A percentile compares a stretch with the other conserved stretches of the same genome.
Evolutionary conservation across 2,329 filamentous ascomycete genomes (phyloP).

Genomic region (Bipolaris gigantea): DNA sequence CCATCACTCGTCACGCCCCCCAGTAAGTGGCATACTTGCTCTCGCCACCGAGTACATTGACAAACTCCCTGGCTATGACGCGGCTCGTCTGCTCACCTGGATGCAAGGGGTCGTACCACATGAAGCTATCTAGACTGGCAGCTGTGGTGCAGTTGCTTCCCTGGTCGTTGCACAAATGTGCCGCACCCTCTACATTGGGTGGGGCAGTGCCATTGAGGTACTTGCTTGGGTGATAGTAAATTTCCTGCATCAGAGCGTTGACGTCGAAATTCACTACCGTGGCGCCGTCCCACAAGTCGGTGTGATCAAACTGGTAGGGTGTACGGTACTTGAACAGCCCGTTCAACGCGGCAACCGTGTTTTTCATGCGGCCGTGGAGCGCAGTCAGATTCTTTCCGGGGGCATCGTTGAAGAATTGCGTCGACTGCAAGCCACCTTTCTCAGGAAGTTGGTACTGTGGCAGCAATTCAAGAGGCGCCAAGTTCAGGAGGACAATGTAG

Average conservation of each 20-base stretch:
- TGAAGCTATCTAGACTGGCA: slow-evolving; percentile 57
- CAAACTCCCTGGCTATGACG: slow-evolving; percentile 60
- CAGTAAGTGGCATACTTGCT: slow-evolving; percentile 54
- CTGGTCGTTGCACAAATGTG: slow-evolving; percentile 56
- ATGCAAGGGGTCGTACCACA: slow-evolving; percentile 77
- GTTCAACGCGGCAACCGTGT: slow-evolving; percentile 56
- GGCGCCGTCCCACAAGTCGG: slow-evolving; percentile 55
- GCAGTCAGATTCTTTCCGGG: slow-evolving; percentile 53
- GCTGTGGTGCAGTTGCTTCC: slow-evolving; percentile 44
- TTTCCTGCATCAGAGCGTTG: slow-evolving; percentile 63
- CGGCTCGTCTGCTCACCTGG: slow-evolving; percentile 66
- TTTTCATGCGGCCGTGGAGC: slow-evolving; percentile 55
- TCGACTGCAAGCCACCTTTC: slow-evolving; percentile 49
- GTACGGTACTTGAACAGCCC: slow-evolving; percentile 56
- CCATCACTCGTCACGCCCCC: slow-evolving; percentile 15
- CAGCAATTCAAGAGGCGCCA: slow-evolving; percentile 66
- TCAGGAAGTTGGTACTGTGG: slow-evolving; percentile 64
- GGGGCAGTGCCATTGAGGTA: slow-evolving; percentile 67
- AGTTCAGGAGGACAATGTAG: slow-evolving; percentile 72
- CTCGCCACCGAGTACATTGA: slow-evolving; percentile 56
- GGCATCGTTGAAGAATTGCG: slow-evolving; percentile 54
- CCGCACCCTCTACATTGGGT: slow-evolving; percentile 62
- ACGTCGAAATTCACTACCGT: slow-evolving; percentile 69
- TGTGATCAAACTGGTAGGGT: slow-evolving; percentile 50
- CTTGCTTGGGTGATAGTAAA: slow-evolving; percentile 60